Conservation (phyloP, 805 yeast species). For the Lipomyces kockii region DNA sequence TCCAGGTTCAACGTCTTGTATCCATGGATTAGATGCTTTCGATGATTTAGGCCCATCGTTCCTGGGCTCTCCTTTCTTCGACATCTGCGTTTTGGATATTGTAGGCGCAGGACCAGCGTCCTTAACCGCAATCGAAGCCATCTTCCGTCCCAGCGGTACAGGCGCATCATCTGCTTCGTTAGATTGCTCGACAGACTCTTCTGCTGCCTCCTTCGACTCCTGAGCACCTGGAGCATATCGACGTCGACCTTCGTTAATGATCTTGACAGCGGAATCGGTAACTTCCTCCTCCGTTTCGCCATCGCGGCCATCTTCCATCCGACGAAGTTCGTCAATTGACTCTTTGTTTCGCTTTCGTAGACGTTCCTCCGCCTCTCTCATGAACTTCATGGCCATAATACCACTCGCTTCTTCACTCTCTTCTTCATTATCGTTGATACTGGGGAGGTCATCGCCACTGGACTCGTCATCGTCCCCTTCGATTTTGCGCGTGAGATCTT, state of each 20-base stretch:
- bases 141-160: constrained; percentile 13
- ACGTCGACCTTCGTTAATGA: constrained; percentile 77
- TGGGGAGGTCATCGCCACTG: constrained; percentile 48
- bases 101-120: not conserved
- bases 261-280: constrained; percentile 51
- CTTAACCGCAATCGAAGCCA: constrained; percentile 13
- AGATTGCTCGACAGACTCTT: constrained; percentile 25
- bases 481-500: constrained; percentile 71
- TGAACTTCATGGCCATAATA: constrained; percentile 90
- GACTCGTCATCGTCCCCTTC: constrained; percentile 63
- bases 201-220: constrained; percentile 44
- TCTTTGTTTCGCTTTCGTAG: constrained; percentile 62
- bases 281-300: constrained; percentile 50
- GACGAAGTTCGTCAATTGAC: constrained; percentile 56
- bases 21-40: constrained; percentile 47
- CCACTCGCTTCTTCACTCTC: constrained; percentile 61
- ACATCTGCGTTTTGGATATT: constrained; percentile 10
- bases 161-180: constrained; percentile 31
- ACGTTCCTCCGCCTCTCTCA: constrained; percentile 85
- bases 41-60: constrained; percentile 21
- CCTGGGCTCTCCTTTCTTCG: constrained; percentile 3
- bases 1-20: constrained; percentile 42
- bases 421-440: constrained; percentile 50
- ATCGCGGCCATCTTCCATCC: constrained; percentile 52
- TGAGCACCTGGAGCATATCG: constrained; percentile 69